Evolutionary conservation across 306 rosid species (phyloP).

Genomic region (Ziziphus jujuba): DNA sequence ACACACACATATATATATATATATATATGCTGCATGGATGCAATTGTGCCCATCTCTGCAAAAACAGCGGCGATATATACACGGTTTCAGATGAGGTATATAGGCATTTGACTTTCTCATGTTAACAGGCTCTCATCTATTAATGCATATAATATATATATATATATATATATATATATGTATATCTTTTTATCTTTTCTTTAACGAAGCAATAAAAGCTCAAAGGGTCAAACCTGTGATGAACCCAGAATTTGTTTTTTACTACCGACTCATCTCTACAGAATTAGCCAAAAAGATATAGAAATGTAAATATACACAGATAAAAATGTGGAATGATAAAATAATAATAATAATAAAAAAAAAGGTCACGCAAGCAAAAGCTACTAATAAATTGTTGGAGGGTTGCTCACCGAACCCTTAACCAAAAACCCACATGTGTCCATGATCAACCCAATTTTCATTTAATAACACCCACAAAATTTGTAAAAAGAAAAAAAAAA

Average conservation of each 20-base stretch:
- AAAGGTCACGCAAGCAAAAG: constrained; percentile 13
- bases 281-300: not conserved
- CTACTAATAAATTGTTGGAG: constrained; percentile 46
- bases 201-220: not conserved
- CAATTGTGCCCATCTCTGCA: too few species aligned
- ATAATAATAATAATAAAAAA: not conserved
- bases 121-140: not conserved
- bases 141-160: not conserved
- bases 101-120: too few species aligned
- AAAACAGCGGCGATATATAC: too few species aligned
- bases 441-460: constrained; percentile 32
- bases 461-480: not conserved
- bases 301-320: not conserved
- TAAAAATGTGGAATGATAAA: not conserved
- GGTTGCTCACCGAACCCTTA: constrained; percentile 65
- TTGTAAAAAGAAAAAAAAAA: too few species aligned
- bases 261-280: too few species aligned
- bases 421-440: constrained; percentile 43
- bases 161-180: not conserved
- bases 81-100: too few species aligned
- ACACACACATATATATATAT: too few species aligned
- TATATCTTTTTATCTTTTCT: not conserved
- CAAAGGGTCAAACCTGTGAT: not conserved
- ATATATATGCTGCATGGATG: too few species aligned
- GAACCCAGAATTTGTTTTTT: not conserved